Conservation (phyloP, 2,329 filamentous ascomycete genomes). For the Aureobasidium sp. region DNA sequence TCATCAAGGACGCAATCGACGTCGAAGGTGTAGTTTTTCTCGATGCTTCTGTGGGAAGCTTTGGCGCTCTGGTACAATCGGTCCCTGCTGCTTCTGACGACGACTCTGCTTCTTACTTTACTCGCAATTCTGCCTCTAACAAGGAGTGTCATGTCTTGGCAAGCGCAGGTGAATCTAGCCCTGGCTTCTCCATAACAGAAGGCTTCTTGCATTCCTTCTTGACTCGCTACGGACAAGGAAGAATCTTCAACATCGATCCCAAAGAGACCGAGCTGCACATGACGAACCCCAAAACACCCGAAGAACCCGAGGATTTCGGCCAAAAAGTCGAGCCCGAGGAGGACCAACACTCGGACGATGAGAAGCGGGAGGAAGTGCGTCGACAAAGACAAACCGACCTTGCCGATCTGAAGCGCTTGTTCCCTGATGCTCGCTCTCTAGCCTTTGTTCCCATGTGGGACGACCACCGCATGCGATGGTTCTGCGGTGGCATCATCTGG, state of each 20-base stretch:
- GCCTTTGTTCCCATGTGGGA: slow-evolving; percentile 48
- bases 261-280: not conserved
- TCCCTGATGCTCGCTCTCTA: slow-evolving; percentile 38
- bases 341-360: not conserved
- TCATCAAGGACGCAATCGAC: slow-evolving; percentile 41
- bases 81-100: not conserved
- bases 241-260: slow-evolving; percentile 21
- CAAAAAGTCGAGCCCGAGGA: not conserved
- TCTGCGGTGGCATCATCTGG: slow-evolving; percentile 38
- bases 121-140: not conserved
- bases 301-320: not conserved
- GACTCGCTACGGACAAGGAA: slow-evolving; percentile 19
- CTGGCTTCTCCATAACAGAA: slow-evolving; percentile 14
- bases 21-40: slow-evolving; percentile 42
- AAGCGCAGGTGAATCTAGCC: not conserved
- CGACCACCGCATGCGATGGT: slow-evolving; percentile 30
- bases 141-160: not conserved
- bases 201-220: slow-evolving; percentile 20
- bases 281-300: not conserved
- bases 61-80: slow-evolving; percentile 19
- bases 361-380: not conserved
- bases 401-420: slow-evolving; percentile 17
- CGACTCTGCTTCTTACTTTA: not conserved
- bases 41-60: slow-evolving; percentile 26
- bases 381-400: not conserved